A percentile compares a stretch with the other conserved stretches of the same genome.
These are phyloP conservation scores for Crataegus laevigata DNA, from an alignment of 306 rosid species.

Conservation along the genomic window DNA sequence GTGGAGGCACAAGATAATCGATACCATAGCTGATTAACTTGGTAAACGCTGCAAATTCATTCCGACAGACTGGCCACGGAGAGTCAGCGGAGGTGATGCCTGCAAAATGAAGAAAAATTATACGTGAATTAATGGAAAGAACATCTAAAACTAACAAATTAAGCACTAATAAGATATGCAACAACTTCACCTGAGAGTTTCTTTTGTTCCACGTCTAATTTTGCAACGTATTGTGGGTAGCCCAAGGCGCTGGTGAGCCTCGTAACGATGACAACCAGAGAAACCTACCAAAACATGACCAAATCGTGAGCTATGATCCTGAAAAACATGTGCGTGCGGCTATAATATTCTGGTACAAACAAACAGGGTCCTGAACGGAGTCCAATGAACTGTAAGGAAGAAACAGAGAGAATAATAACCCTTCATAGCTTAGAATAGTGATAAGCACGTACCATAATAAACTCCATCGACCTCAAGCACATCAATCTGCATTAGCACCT, in stretches of 20 bases:
- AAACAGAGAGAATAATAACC: background rate
- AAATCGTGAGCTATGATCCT: background rate
- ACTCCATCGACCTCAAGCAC: constrained; percentile 91
- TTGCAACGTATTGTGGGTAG: constrained; percentile 88
- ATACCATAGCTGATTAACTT: background rate
- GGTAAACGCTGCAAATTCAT: background rate
- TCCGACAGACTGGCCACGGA: background rate
- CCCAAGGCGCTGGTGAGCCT: constrained; percentile 90
- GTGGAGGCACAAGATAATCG: background rate
- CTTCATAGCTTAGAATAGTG: background rate
- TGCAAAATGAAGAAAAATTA: constrained; percentile 24
- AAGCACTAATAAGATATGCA: background rate
- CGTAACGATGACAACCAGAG: constrained; percentile 93
- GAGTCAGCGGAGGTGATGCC: constrained; percentile 83
- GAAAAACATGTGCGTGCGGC: background rate
- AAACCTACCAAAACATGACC: constrained; percentile 43
- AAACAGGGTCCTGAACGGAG: background rate
- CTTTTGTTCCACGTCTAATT: constrained; percentile 88
- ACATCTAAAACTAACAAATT: background rate
- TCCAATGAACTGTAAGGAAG: background rate
- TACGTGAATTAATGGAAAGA: background rate
- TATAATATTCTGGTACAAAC: background rate
- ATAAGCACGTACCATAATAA: constrained; percentile 61
- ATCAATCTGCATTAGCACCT: constrained; percentile 65
- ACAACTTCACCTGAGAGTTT: constrained; percentile 58